Evolutionary conservation across 148 eudicot species (phyloP).

Genomic region (Persicaria tinctoria): DNA sequence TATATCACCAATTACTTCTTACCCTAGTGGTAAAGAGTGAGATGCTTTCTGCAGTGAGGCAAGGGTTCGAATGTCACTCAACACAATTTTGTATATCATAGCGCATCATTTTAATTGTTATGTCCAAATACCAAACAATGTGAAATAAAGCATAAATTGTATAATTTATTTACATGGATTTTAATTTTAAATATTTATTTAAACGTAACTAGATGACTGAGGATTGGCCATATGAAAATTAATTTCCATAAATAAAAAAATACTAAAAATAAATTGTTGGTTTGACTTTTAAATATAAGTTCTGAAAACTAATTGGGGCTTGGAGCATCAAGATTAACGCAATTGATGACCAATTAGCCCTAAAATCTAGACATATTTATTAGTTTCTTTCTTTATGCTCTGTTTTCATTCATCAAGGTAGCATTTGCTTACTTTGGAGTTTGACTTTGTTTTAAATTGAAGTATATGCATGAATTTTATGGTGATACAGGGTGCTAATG

Average conservation of each 20-base stretch:
- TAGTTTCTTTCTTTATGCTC: slow-evolving; percentile 9
- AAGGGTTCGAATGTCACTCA: too few relatives aligned
- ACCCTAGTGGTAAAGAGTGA: too few relatives aligned
- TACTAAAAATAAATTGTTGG: background rate
- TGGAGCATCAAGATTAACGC: background rate
- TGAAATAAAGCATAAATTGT: too few relatives aligned
- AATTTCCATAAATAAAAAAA: background rate
- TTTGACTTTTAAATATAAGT: slow-evolving; percentile 6
- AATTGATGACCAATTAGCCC: slow-evolving; percentile 7
- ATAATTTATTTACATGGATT: background rate
- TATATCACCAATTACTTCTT: too few relatives aligned
- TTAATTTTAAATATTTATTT: background rate
- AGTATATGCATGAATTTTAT: slow-evolving; percentile 2
- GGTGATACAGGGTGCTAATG: background rate
- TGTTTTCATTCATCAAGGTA: slow-evolving; percentile 1
- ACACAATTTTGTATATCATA: too few relatives aligned
- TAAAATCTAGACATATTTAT: background rate
- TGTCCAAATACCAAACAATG: too few relatives aligned
- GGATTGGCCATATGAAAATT: background rate
- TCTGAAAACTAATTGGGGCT: background rate
- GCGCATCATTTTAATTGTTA: too few relatives aligned
- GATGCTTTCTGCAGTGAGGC: too few relatives aligned
- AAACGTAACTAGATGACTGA: background rate
- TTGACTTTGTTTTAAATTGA: slow-evolving; percentile 3
- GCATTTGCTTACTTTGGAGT: slow-evolving; percentile 7